Evolutionary conservation across 2,329 filamentous ascomycete genomes (phyloP).

Genomic region (Claviceps maximensis): DNA sequence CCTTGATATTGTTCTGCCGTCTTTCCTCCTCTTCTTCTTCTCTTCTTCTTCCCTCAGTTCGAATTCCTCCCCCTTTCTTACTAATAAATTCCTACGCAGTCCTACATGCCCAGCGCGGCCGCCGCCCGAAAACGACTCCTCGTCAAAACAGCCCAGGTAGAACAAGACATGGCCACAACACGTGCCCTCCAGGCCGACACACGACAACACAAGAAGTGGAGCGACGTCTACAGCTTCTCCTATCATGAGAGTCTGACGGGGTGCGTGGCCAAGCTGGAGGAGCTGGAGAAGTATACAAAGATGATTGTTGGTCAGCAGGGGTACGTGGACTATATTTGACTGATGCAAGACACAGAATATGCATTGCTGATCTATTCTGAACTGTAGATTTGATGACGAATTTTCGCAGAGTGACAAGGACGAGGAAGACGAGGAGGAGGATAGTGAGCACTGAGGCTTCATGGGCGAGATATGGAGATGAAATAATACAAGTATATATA

Average conservation of each 20-base stretch:
- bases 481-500: too few species aligned
- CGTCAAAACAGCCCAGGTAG: constrained; percentile 35
- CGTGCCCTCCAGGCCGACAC: constrained; percentile 12
- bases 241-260: constrained; percentile 40
- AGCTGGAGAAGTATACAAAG: constrained; percentile 43
- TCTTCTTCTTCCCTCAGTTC: too few species aligned
- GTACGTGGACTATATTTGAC: constrained; percentile 12
- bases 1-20: too few species aligned
- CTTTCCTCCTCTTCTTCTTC: not conserved
- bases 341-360: not conserved
- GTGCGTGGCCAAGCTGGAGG: constrained; percentile 40
- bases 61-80: not conserved
- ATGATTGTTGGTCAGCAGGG: constrained; percentile 43
- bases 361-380: not conserved
- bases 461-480: not conserved
- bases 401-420: constrained; percentile 14
- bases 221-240: constrained; percentile 42
- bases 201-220: constrained; percentile 32
- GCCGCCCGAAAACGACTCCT: constrained; percentile 38
- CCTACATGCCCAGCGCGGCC: constrained; percentile 43
- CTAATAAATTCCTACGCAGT: constrained; percentile 14
- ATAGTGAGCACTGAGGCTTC: not conserved
- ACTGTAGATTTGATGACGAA: constrained; percentile 21
- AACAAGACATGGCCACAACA: constrained; percentile 20
- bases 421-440: constrained; percentile 6